Base-by-base conservation (phyloP, 225 moss, liverwort and hornwort species). In the Bryum argenteum region DNA sequence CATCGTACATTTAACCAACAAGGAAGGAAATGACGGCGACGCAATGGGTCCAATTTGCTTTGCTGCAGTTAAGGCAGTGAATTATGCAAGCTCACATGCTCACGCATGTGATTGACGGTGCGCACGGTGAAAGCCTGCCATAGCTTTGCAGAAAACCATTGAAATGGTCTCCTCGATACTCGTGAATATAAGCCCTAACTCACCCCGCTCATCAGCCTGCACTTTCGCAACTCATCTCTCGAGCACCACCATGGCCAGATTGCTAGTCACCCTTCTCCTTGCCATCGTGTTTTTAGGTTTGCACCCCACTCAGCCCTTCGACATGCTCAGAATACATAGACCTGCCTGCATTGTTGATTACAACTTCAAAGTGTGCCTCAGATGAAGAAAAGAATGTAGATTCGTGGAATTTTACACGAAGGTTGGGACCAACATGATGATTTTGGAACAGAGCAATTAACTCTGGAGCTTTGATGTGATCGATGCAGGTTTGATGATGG, bases 401-500 rank as follows among this genome's bases (percentile, higher is more conserved):
- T 33, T 33, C 7, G 33, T 5, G 33, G 33, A 33, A 33, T 33
- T 33, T 4, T 33, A 6, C 3, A 33, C 4, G 33, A n/a, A n/a
- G n/a, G n/a, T n/a, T n/a, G n/a, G n/a, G n/a, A n/a, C n/a, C n/a
- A n/a, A 33, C 33, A 33, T 33, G 33, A 33, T 33, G 7, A 5
- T 33, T 45, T 45, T 47, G 47, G 7, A 14, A 16, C 47, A 47
- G 47, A 5, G 10, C 5, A 10, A 10, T 47, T 47, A 5, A 14
- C 33, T 4, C 5, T 33, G 33, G 15, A 64, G 16, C 15, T 44
- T 57, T 51, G 51, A 22, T 8, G 11, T 23, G 53, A 62, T 47
- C 19, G 44, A 21, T 74, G 75, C 75, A 75, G 75, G 67, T 60
- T 8, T 67, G 60, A 67, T 67, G 67, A 58, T 60, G 9, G 51